Evolutionary conservation across 805 yeast genomes (phyloP).

Genomic region (Metschnikowia picachoensis): DNA sequence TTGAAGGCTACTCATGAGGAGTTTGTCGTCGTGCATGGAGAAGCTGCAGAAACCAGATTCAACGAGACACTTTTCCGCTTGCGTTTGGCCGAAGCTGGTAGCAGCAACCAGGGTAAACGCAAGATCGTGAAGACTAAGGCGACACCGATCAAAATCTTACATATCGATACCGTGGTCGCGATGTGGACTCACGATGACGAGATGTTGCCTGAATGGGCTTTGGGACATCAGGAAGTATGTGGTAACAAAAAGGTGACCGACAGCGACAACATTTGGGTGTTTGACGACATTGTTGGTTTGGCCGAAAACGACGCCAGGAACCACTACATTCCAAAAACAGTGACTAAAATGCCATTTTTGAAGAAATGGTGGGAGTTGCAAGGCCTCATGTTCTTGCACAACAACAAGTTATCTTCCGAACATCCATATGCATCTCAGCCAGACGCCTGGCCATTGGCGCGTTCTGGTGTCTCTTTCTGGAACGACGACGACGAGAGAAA

Average conservation of each 20-base stretch:
- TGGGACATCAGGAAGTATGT: slow-evolving; percentile 85
- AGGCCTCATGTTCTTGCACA: slow-evolving; percentile 83
- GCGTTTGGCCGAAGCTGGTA: slow-evolving; percentile 42
- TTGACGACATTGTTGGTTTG: slow-evolving; percentile 67
- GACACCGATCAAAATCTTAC: slow-evolving; percentile 65
- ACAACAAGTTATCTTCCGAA: slow-evolving; percentile 77
- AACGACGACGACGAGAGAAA: slow-evolving; percentile 58
- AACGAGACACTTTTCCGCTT: slow-evolving; percentile 78
- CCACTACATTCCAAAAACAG: slow-evolving; percentile 58
- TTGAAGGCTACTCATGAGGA: slow-evolving; percentile 89
- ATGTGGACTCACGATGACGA: slow-evolving; percentile 90
- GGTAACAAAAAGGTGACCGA: slow-evolving; percentile 84
- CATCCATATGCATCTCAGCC: slow-evolving; percentile 98
- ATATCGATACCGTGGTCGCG: slow-evolving; percentile 84
- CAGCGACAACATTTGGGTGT: slow-evolving; percentile 65
- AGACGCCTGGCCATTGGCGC: slow-evolving; percentile 82
- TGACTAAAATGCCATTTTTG: slow-evolving; percentile 66
- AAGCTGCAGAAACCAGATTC: slow-evolving; percentile 51
- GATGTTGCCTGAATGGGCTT: slow-evolving; percentile 92
- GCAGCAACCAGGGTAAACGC: slow-evolving; percentile 42
- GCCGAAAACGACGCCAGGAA: slow-evolving; percentile 52
- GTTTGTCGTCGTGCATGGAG: slow-evolving; percentile 69
- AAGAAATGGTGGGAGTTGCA: slow-evolving; percentile 90
- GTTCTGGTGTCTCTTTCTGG: slow-evolving; percentile 96
- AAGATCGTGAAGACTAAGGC: slow-evolving; percentile 65